Percentiles rank a stretch among this genome's conserved stretches.
These are phyloP conservation scores for Fusarium duplospermum DNA, from an alignment of 2,329 filamentous ascomycete genomes.

Conservation along the genomic window DNA sequence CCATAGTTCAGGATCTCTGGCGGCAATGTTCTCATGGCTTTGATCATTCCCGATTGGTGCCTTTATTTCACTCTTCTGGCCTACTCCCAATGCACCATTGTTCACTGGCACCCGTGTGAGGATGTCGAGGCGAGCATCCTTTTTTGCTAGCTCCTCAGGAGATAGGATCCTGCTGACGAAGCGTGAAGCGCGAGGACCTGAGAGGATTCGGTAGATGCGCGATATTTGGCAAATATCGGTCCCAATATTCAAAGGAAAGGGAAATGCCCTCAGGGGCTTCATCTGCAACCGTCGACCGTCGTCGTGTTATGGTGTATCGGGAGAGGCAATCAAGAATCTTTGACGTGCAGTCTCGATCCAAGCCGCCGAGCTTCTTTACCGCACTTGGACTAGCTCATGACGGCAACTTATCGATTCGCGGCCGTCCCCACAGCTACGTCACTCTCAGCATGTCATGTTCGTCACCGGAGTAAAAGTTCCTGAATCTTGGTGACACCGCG, in stretches of 20 bases:
- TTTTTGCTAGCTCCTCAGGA: conserved; percentile 46
- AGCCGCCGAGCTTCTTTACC: not conserved
- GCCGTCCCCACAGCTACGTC: conserved; percentile 22
- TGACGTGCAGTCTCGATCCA: not conserved
- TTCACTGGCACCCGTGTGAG: conserved; percentile 1
- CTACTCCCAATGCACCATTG: not conserved
- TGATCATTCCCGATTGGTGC: not conserved
- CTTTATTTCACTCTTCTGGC: not conserved
- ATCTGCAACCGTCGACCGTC: conserved; percentile 27
- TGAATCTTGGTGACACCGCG: not conserved
- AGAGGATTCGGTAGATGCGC: conserved; percentile 72
- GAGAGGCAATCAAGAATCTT: conserved; percentile 8
- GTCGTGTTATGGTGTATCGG: not conserved
- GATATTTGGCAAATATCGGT: conserved; percentile 81
- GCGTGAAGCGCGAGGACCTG: conserved; percentile 51
- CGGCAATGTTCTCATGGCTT: not conserved
- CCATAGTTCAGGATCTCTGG: conserved; percentile 46
- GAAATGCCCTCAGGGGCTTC: conserved; percentile 62
- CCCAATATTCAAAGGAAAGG: conserved; percentile 75
- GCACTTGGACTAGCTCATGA: conserved; percentile 13
- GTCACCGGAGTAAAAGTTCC: conserved; percentile 16
- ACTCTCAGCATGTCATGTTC: conserved; percentile 2
- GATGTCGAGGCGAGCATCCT: conserved; percentile 38
- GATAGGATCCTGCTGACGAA: conserved; percentile 63
- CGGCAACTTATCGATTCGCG: conserved; percentile 46